Conservation (phyloP, 805 yeast genomes). For the Pichia heedii region DNA sequence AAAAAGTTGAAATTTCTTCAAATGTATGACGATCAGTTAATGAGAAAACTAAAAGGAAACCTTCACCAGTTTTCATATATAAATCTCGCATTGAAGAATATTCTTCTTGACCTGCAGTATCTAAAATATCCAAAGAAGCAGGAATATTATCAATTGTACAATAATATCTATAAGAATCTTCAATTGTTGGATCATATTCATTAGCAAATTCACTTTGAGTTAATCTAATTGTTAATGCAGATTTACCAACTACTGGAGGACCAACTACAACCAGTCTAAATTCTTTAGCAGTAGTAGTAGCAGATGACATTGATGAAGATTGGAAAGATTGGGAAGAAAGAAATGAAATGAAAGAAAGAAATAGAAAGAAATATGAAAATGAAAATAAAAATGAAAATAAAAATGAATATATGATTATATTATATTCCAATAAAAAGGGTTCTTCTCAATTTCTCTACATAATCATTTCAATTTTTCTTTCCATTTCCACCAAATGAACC, state of each 20-base stretch:
- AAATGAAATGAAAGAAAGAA: background rate
- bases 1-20: constrained; percentile 74
- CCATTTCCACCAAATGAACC: too few relatives aligned
- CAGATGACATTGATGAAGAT: background rate
- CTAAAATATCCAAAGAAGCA: constrained; percentile 77
- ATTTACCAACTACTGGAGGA: constrained; percentile 98
- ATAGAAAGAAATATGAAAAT: background rate
- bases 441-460: too few relatives aligned
- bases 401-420: too few relatives aligned
- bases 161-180: constrained; percentile 83
- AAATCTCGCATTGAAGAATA: constrained; percentile 90
- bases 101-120: constrained; percentile 98
- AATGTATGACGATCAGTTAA: constrained; percentile 79
- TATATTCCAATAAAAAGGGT: too few relatives aligned
- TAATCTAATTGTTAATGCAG: constrained; percentile 90
- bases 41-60: constrained; percentile 80
- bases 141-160: constrained; percentile 75
- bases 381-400: too few relatives aligned
- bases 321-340: too few relatives aligned
- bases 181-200: constrained; percentile 97
- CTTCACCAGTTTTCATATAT: constrained; percentile 95
- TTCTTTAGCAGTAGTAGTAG: constrained; percentile 37
- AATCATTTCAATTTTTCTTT: too few relatives aligned
- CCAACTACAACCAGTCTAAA: constrained; percentile 94
- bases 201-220: constrained; percentile 94